A percentile compares a stretch with the other conserved stretches of the same genome.
phyloP scores from a whole-genome alignment of 805 yeast species.

The Saccharomycopsis amapae region DNA sequence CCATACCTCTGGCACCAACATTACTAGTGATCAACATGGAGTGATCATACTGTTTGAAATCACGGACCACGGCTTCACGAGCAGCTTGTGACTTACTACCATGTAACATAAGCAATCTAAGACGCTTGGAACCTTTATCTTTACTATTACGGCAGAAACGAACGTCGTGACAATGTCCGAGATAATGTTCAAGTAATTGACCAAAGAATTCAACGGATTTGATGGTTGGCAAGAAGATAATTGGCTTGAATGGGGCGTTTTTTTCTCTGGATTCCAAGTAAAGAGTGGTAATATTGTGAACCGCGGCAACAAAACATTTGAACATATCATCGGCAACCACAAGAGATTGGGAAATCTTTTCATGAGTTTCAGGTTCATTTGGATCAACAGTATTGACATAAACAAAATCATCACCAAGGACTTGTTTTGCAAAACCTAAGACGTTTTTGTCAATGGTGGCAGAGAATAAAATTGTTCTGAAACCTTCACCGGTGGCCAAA shows the following conservation, averaged over 20 bases:
- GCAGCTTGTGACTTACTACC: slow-evolving; percentile 67
- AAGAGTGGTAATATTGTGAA: slow-evolving; percentile 22
- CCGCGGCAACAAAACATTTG: slow-evolving; percentile 53
- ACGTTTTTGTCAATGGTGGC: slow-evolving; percentile 80
- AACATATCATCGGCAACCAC: slow-evolving; percentile 47
- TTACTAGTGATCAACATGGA: slow-evolving; percentile 74
- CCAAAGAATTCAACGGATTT: slow-evolving; percentile 55
- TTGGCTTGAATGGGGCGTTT: slow-evolving; percentile 58
- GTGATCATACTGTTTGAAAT: slow-evolving; percentile 39
- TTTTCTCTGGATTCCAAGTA: slow-evolving; percentile 15
- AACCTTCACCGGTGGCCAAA: slow-evolving; percentile 27
- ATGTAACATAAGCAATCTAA: slow-evolving; percentile 37
- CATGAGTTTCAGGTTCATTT: slow-evolving; percentile 72
- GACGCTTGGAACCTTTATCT: background rate
- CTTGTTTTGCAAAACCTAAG: slow-evolving; percentile 50
- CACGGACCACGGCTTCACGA: slow-evolving; percentile 53
- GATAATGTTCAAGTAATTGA: slow-evolving; percentile 5
- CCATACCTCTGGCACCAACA: slow-evolving; percentile 96
- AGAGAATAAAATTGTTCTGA: slow-evolving; percentile 72
- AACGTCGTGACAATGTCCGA: background rate
- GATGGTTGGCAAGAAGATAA: slow-evolving; percentile 77
- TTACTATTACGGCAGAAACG: background rate
- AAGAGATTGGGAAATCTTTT: slow-evolving; percentile 63
- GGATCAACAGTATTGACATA: slow-evolving; percentile 69
- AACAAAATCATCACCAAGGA: slow-evolving; percentile 47